Conservation (phyloP, 129 eudicot genomes). For the Cynara cardunculus region DNA sequence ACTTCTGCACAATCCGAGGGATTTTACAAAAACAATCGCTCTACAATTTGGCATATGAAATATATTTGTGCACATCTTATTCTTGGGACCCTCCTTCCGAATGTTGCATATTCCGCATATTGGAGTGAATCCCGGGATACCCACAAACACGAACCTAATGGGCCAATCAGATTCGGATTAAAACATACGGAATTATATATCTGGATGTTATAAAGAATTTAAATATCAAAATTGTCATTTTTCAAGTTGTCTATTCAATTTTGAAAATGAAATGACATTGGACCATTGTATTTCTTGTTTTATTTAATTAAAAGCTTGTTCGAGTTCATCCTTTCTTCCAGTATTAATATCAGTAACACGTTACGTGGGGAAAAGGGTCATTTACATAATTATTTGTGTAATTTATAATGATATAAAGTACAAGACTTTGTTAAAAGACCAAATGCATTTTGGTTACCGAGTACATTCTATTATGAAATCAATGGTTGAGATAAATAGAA, state of each 20-base stretch:
- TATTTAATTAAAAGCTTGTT: background rate
- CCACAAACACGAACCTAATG: background rate
- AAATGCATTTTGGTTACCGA: background rate
- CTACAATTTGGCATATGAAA: background rate
- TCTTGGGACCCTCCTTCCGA: background rate
- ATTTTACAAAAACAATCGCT: background rate
- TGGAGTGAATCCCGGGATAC: no score
- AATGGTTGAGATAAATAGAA: background rate
- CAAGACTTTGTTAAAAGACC: background rate
- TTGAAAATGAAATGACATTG: background rate
- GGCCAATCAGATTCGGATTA: background rate
- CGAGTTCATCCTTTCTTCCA: background rate
- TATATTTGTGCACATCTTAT: background rate
- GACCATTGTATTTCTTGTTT: background rate
- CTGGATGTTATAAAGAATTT: background rate
- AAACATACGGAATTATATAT: background rate
- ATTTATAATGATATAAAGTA: background rate
- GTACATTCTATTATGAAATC: background rate
- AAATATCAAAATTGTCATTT: background rate
- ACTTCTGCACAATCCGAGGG: background rate
- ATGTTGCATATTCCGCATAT: background rate
- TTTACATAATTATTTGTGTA: background rate
- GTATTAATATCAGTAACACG: background rate
- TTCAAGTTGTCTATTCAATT: background rate
- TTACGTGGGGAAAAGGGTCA: background rate